A percentile compares a stretch with the other conserved stretches of the same genome.
These are phyloP conservation scores for Neoscytalidium dimidiatum DNA, from an alignment of 2,329 filamentous ascomycete species.

Conservation along the genomic window DNA sequence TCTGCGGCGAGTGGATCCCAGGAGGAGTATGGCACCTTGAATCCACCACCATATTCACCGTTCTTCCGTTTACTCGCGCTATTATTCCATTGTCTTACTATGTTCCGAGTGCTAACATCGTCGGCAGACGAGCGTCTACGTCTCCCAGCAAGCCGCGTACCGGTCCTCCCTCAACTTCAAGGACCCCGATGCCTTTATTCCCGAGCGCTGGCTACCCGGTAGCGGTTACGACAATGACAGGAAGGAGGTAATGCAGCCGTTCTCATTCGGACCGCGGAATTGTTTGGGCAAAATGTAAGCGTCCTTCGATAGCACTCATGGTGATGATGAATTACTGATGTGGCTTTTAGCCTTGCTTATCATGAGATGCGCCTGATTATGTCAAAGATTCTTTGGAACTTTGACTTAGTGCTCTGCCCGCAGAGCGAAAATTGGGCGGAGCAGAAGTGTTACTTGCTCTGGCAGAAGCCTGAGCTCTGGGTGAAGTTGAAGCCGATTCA, in stretches of 20 bases:
- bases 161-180: conserved; percentile 33
- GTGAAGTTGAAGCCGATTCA: conserved; percentile 26
- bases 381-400: conserved; percentile 38
- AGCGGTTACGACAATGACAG: conserved; percentile 30
- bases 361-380: conserved; percentile 46
- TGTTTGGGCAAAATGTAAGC: conserved; percentile 40
- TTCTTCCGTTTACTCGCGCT: not conserved
- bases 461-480: conserved; percentile 38
- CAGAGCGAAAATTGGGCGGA: conserved; percentile 32
- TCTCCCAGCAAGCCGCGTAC: conserved; percentile 8
- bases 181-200: conserved; percentile 38
- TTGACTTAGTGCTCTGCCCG: conserved; percentile 39
- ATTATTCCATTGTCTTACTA: too few species aligned
- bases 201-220: conserved; percentile 43
- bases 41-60: too few species aligned
- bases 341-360: conserved; percentile 38
- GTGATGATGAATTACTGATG: not conserved
- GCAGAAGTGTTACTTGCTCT: conserved; percentile 38
- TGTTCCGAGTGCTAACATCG: not conserved
- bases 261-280: conserved; percentile 45
- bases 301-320: not conserved
- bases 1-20: conserved; percentile 41
- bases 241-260: conserved; percentile 43
- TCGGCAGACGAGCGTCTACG: conserved; percentile 22
- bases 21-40: too few species aligned